Evolutionary conservation across 1,284 basidiomycete species (phyloP).

Genomic region (Malassezia sp.): DNA sequence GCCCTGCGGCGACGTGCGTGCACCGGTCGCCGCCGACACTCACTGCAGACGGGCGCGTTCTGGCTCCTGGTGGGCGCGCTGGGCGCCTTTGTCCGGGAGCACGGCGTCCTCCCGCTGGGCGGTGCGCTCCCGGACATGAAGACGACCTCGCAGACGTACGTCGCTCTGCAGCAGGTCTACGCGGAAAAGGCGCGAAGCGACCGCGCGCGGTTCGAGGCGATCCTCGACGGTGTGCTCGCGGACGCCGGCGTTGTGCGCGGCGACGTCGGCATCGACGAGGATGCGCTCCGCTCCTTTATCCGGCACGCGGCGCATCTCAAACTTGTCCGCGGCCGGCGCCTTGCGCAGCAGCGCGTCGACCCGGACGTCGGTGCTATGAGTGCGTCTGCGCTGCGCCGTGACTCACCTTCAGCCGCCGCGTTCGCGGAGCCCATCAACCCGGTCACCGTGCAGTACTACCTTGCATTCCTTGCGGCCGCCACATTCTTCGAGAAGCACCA

Average conservation of each 20-base stretch:
- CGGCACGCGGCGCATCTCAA: slow-evolving; percentile 77
- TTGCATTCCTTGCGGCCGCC: slow-evolving; percentile 49
- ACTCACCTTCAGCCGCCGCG: slow-evolving; percentile 13
- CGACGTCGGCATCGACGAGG: slow-evolving; percentile 46
- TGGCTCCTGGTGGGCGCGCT: slow-evolving; percentile 76
- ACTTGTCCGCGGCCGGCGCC: slow-evolving; percentile 62
- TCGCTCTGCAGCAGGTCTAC: slow-evolving; percentile 67
- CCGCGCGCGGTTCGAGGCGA: slow-evolving; percentile 51
- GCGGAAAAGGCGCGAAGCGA: slow-evolving; percentile 62
- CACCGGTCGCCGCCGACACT: no score
- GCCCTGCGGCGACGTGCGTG: background rate
- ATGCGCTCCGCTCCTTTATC: slow-evolving; percentile 66
- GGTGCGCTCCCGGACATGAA: slow-evolving; percentile 89
- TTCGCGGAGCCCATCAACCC: slow-evolving; percentile 38
- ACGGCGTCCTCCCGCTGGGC: slow-evolving; percentile 52
- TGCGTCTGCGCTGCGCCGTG: slow-evolving; percentile 5
- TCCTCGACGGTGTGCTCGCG: slow-evolving; percentile 36
- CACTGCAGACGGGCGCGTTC: slow-evolving; percentile 50
- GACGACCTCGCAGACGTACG: slow-evolving; percentile 70
- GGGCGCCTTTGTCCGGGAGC: slow-evolving; percentile 50
- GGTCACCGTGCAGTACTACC: slow-evolving; percentile 31
- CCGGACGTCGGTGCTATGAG: slow-evolving; percentile 33
- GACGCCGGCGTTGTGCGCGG: slow-evolving; percentile 16
- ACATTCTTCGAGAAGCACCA: slow-evolving; percentile 46
- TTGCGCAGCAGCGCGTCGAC: slow-evolving; percentile 37